phyloP scores from a whole-genome alignment of 108 stramenopile genomes.

The Conticribra weissflogii region DNA sequence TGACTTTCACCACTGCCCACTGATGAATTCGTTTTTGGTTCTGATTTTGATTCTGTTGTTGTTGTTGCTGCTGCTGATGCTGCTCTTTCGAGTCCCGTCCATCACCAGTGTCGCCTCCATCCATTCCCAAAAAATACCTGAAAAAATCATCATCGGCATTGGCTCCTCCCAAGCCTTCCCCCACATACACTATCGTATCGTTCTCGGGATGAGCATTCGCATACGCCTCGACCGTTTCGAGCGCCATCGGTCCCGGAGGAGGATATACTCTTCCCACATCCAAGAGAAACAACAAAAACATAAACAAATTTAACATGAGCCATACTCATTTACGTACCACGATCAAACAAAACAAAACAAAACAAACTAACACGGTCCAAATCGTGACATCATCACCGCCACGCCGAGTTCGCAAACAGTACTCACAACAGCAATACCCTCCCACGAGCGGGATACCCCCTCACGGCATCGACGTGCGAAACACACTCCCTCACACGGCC shows the following conservation, averaged over 20 bases:
- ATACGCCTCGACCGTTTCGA: conserved; percentile 64
- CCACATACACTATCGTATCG: conserved; percentile 74
- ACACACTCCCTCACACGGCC: conserved; percentile 51
- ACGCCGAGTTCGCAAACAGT: too few relatives aligned
- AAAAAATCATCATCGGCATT: conserved; percentile 75
- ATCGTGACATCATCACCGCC: too few relatives aligned
- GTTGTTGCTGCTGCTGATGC: too few relatives aligned
- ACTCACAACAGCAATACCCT: conserved; percentile 61
- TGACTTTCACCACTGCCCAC: conserved; percentile 51
- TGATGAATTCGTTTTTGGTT: background rate
- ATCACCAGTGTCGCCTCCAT: background rate
- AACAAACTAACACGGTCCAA: too few relatives aligned
- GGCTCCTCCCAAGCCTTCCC: conserved; percentile 82
- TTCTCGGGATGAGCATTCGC: conserved; percentile 50
- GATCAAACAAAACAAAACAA: too few relatives aligned
- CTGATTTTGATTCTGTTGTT: too few relatives aligned
- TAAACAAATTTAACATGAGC: too few relatives aligned
- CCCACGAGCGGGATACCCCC: conserved; percentile 62
- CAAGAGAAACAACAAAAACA: too few relatives aligned
- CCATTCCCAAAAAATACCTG: conserved; percentile 51
- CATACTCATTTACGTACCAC: too few relatives aligned
- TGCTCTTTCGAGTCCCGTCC: too few relatives aligned
- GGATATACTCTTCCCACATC: conserved; percentile 77
- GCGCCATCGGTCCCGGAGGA: conserved; percentile 74
- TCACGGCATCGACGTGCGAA: conserved; percentile 44